Percentiles rank a stretch among this genome's conserved stretches.
Evolutionary conservation across 169 alveolate species (phyloP).

Genomic region (Sarcocystis neurona): DNA sequence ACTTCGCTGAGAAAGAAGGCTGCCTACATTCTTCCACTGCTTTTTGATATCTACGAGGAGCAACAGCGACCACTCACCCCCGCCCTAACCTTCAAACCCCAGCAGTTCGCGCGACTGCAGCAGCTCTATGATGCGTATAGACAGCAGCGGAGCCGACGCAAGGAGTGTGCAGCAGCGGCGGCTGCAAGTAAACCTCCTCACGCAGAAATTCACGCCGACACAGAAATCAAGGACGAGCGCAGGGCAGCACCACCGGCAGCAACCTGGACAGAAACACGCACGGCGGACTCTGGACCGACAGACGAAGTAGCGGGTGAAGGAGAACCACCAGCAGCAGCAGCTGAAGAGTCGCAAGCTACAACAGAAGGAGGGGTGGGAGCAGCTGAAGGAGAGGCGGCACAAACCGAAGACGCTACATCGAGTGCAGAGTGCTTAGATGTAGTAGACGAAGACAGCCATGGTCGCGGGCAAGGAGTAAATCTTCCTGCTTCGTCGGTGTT

Average conservation of each 20-base stretch:
- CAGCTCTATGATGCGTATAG: neutral
- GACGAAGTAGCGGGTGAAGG: neutral
- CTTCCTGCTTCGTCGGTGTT: too few relatives aligned
- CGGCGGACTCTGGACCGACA: too few relatives aligned
- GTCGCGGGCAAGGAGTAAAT: too few relatives aligned
- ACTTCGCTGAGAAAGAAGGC: neutral
- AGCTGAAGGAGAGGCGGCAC: neutral
- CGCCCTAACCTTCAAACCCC: neutral
- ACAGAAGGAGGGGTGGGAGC: neutral
- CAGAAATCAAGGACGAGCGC: too few relatives aligned
- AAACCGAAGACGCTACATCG: neutral
- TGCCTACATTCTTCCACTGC: neutral
- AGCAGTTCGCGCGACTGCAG: constrained; percentile 19
- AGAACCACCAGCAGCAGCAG: too few relatives aligned
- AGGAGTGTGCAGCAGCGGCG: too few relatives aligned
- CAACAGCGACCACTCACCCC: neutral
- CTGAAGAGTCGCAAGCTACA: too few relatives aligned
- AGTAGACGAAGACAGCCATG: too few relatives aligned
- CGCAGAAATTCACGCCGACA: too few relatives aligned
- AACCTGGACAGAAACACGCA: too few relatives aligned
- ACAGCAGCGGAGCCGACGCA: neutral
- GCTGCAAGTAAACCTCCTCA: neutral
- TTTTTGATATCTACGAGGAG: neutral
- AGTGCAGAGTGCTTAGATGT: too few relatives aligned
- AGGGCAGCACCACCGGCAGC: too few relatives aligned